Base-by-base conservation (phyloP, 78 protist genomes). In the Emiliania huxleyi region DNA sequence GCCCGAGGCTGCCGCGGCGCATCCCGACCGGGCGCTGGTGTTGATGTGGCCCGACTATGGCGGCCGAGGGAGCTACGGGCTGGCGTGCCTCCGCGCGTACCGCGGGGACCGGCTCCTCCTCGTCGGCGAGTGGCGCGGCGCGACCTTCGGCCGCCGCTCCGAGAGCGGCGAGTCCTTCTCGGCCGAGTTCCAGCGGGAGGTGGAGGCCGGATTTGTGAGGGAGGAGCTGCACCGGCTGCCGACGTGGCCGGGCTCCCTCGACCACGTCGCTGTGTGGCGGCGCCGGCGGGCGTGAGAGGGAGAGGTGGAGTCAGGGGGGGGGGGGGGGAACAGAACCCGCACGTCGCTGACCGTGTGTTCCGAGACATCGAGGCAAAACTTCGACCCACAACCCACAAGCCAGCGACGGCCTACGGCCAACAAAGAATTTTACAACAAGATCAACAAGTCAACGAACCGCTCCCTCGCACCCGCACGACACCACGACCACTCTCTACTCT, bases 1-100 rank as follows among this genome's bases (percentile, higher is more conserved):
- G 49, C 93, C 93, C 25, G 93, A 69, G 62, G 49, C 69, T 33
- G 83, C 21, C 19, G 37, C 15, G 21, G 18, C 18, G 44, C 44
- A 73, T 3, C 23, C 44, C 2, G 71, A 75, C 26, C 52, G 87
- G 15, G 38, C 93, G 48, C 56, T 91, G 44, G 79, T 91, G 48
- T 71, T 91, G 23, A 71, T 71, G 85, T 91, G 93, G 93, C 93
- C 93, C 19, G 93, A 91, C 84, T 71, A 29, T n/a, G 44, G 6
- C 3, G 93, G 93, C 11, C n/a, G 6, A 0, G 93, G 93, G 43
- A n/a, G 29, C 35, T 91, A 55, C 85, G 93, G 87, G 29, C 15
- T n/a, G 12, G 2, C 22, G 6, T 73, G 90, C 69, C 93, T 91
- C 52, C 42, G 33, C n/a, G 12, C 15, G 35, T 91, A 91, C 87